Evolutionary conservation across 2,329 filamentous ascomycete genomes (phyloP), one percentile per base, ranked within the genome.

Genomic region (Nemania sp.): DNA sequence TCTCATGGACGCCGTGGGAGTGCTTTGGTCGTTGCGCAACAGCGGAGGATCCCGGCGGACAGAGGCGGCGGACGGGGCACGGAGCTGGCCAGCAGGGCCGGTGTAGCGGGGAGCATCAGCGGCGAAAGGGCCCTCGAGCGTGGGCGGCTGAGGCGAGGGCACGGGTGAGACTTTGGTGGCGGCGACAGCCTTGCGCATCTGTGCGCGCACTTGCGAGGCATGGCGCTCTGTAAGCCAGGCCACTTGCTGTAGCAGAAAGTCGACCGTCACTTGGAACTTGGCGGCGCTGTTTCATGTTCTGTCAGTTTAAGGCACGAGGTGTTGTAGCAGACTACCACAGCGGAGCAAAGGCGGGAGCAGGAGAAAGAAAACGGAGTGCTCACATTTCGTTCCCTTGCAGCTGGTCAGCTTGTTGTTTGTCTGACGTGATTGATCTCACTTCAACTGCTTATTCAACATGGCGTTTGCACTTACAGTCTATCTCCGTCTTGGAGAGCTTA

Each of bases 141-240:
- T 77, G 14, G 80, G 82, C 14, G 80, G 66, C 2, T 85, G 83
- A 2, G 84, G 84, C 1, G 81, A 78, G 1, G 80, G 78, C 1
- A 79, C 78, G 15, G 77, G 73, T 3, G 83, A 83, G 52, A 80
- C 80, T 47, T 80, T 78, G 19, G 77, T 78, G 3, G 79, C 78
- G 6, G 80, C 80, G 2, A 81, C 84, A 37, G 86, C 84, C 68
- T 88, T 94, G 57, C 89, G 85, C 77, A 97, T 91, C 73, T 97
- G 91, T 17, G 89, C 91, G 61, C 90, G 85, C 42, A 97, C 90
- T 69, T 97, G 91, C 0, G 90, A 89, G 23, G 95, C 82, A 74
- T 97, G 91, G 46, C 90, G 82, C 69, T 97, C 92, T 67, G 94
- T 96, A 5, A 97, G 82, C 82, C 91, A 96, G 71, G 91, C 91